These are phyloP conservation scores for Periconia sp. DNA, from an alignment of 2,329 filamentous ascomycete genomes.

Conservation along the genomic window DNA sequence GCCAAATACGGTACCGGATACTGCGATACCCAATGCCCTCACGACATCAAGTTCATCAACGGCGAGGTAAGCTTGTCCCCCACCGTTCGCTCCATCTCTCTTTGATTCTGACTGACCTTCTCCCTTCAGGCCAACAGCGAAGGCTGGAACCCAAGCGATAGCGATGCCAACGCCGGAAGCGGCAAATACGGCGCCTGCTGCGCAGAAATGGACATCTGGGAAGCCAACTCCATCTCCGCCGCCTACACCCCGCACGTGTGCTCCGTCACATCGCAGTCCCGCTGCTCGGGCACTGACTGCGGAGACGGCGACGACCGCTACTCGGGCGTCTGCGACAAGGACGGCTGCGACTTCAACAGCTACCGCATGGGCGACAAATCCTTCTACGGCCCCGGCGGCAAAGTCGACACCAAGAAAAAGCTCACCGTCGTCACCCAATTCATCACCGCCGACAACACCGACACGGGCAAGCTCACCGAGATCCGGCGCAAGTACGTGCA, in stretches of 20 bases:
- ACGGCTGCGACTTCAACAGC: slow-evolving; percentile 61
- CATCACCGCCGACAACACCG: slow-evolving; percentile 12
- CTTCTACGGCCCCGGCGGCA: slow-evolving; percentile 61
- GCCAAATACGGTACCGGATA: slow-evolving; percentile 58
- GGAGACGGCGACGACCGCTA: slow-evolving; percentile 54
- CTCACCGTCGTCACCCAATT: slow-evolving; percentile 54
- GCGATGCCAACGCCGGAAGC: slow-evolving; percentile 55
- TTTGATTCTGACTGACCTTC: background rate
- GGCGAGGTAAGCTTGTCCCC: slow-evolving; percentile 42
- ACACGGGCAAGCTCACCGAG: slow-evolving; percentile 45
- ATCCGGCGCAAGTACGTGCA: slow-evolving; percentile 51
- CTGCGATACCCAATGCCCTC: slow-evolving; percentile 33
- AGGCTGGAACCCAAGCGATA: slow-evolving; percentile 52
- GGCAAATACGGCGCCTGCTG: slow-evolving; percentile 62
- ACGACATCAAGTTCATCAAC: slow-evolving; percentile 52
- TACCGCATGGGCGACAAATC: slow-evolving; percentile 63
- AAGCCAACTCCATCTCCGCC: slow-evolving; percentile 64
- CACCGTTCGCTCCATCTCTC: background rate
- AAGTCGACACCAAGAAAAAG: slow-evolving; percentile 39
- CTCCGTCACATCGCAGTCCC: slow-evolving; percentile 49
- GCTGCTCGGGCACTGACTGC: slow-evolving; percentile 53
- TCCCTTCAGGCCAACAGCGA: slow-evolving; percentile 53
- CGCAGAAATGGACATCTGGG: slow-evolving; percentile 68
- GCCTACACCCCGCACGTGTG: slow-evolving; percentile 67
- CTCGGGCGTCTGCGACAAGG: slow-evolving; percentile 62